Percentiles rank a stretch among this genome's conserved stretches.
Evolutionary conservation across 768 basidiomycete species (phyloP).

Genomic region (Crassisporium funariophilum): DNA sequence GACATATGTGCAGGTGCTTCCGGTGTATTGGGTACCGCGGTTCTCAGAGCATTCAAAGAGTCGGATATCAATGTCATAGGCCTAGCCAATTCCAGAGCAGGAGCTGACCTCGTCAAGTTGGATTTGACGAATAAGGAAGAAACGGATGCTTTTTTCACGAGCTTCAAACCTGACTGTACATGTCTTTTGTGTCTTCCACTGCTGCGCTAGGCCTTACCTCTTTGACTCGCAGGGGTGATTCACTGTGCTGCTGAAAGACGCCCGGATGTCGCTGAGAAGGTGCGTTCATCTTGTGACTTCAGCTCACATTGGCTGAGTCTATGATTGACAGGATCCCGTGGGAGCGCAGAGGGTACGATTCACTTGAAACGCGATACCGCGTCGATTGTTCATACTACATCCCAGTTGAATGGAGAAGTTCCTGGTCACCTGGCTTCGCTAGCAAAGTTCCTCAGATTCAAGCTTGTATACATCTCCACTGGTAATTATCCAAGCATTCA

Average conservation of each 20-base stretch:
- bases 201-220: background rate
- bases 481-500: conserved; percentile 39
- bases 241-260: conserved; percentile 95
- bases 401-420: conserved; percentile 78
- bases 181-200: conserved; percentile 25
- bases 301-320: conserved; percentile 6
- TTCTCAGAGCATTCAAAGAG: conserved; percentile 64
- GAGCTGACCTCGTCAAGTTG: conserved; percentile 52
- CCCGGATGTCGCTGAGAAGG: conserved; percentile 92
- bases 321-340: conserved; percentile 61
- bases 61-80: conserved; percentile 54
- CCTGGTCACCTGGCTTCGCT: conserved; percentile 73
- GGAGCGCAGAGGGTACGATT: conserved; percentile 66
- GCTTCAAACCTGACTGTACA: conserved; percentile 70
- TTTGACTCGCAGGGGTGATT: conserved; percentile 63
- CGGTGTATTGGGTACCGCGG: conserved; percentile 84
- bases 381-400: background rate
- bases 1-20: conserved; percentile 69
- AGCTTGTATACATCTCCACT: conserved; percentile 90
- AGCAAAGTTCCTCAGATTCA: conserved; percentile 61
- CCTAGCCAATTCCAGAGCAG: conserved; percentile 72
- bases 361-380: conserved; percentile 14
- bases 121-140: conserved; percentile 66
- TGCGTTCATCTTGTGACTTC: conserved; percentile 28
- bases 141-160: conserved; percentile 54